A percentile compares a stretch with the other conserved stretches of the same genome.
phyloP scores from a whole-genome alignment of 106 monocot genomes.

The Dendrobium nobile region DNA sequence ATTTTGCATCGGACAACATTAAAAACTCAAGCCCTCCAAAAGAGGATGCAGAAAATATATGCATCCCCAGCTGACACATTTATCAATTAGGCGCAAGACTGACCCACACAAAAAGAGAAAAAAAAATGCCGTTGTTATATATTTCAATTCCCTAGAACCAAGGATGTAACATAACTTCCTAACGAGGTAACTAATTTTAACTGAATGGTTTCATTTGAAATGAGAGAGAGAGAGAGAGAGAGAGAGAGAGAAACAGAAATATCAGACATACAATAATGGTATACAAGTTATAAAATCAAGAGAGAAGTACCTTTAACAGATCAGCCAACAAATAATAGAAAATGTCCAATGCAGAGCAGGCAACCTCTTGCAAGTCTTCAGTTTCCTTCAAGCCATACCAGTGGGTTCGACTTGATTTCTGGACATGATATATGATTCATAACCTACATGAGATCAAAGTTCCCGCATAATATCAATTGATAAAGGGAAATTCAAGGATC shows the following conservation, averaged over 20 bases:
- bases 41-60: no score
- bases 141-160: not conserved
- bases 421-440: constrained; percentile 6
- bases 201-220: not conserved
- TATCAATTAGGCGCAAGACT: no score
- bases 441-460: not conserved
- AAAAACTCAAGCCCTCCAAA: no score
- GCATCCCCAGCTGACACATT: no score
- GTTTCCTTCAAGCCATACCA: constrained; percentile 49
- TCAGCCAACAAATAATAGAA: constrained; percentile 32
- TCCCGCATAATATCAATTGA: not conserved
- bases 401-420: constrained; percentile 36
- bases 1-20: no score
- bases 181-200: not conserved
- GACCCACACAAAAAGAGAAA: no score
- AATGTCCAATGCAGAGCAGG: constrained; percentile 57
- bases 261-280: not conserved
- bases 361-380: constrained; percentile 49
- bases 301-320: constrained; percentile 48
- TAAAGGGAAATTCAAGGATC: not conserved
- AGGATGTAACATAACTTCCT: not conserved
- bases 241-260: not conserved
- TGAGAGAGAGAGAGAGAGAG: not conserved
- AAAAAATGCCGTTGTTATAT: no score
- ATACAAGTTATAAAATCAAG: not conserved